Evolutionary conservation across 495 filamentous ascomycete genomes (phyloP).

Genomic region (Neurospora sp.): DNA sequence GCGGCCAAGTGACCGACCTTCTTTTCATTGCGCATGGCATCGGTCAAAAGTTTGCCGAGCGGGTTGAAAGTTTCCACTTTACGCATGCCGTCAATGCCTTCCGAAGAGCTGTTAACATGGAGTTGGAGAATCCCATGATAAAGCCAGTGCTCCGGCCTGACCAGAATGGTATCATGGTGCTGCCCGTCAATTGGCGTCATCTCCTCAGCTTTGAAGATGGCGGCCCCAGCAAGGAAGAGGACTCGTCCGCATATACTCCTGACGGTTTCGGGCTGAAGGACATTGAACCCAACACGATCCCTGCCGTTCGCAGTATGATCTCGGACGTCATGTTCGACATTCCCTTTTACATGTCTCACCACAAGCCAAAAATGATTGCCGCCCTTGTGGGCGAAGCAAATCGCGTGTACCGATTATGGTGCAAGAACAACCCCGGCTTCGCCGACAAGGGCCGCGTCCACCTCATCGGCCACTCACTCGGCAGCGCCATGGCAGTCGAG

Average conservation of each 20-base stretch:
- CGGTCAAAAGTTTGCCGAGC: conserved; percentile 91
- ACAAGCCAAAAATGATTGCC: conserved; percentile 87
- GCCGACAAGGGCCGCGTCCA: conserved; percentile 73
- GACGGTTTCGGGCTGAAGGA: conserved; percentile 74
- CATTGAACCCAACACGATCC: conserved; percentile 85
- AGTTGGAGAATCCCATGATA: conserved; percentile 65
- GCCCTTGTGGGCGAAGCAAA: conserved; percentile 90
- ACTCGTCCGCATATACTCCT: conserved; percentile 32
- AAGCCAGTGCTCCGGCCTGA: conserved; percentile 61
- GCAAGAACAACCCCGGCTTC: conserved; percentile 81
- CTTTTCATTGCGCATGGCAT: conserved; percentile 91
- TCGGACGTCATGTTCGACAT: conserved; percentile 97
- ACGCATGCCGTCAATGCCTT: conserved; percentile 91
- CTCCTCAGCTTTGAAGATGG: conserved; percentile 76
- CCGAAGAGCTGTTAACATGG: conserved; percentile 75
- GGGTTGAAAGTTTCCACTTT: conserved; percentile 93
- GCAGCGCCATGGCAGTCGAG: conserved; percentile 87
- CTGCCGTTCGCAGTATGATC: conserved; percentile 79
- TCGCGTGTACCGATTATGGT: conserved; percentile 87
- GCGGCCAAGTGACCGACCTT: conserved; percentile 72
- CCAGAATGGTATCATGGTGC: conserved; percentile 47
- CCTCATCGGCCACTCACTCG: conserved; percentile 85
- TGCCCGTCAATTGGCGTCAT: conserved; percentile 76
- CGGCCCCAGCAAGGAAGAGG: conserved; percentile 38
- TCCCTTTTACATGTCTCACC: conserved; percentile 91